phyloP scores from a whole-genome alignment of 345 rosid genomes.

The Eucalyptus pauciflora region DNA sequence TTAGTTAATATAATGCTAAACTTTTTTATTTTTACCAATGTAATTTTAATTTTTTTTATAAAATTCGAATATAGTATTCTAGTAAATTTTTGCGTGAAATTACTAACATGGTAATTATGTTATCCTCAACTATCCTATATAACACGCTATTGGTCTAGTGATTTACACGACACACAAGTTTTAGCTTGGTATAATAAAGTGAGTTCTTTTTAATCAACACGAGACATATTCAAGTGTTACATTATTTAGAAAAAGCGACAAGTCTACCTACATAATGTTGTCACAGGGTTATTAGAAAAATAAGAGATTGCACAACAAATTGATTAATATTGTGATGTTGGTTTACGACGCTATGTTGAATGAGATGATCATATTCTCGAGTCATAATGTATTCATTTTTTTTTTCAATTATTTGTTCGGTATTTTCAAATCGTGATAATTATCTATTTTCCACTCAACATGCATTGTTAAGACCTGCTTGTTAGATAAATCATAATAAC shows the following conservation, averaged over 20 bases:
- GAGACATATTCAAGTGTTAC: too few relatives aligned
- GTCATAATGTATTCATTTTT: neutral
- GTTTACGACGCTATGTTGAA: too few relatives aligned
- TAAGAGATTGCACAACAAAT: too few relatives aligned
- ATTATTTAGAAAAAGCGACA: too few relatives aligned
- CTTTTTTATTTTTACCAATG: neutral
- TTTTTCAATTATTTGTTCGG: neutral
- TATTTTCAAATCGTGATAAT: too few relatives aligned
- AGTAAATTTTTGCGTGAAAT: fast-evolving
- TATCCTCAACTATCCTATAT: fast-evolving
- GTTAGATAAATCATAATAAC: neutral
- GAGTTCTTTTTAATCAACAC: too few relatives aligned
- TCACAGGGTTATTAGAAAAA: too few relatives aligned
- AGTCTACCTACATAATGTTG: too few relatives aligned
- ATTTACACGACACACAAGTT: too few relatives aligned
- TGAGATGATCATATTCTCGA: neutral
- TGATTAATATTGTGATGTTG: too few relatives aligned
- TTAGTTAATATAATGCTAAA: neutral
- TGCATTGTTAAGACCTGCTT: too few relatives aligned
- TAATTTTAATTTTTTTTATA: neutral
- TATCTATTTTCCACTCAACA: too few relatives aligned
- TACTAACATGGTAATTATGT: fast-evolving
- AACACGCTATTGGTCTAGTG: fast-evolving
- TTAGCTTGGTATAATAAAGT: neutral
- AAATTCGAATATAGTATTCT: fast-evolving